phyloP scores from a whole-genome alignment of 768 basidiomycete species.

The Trichaptum fuscoviolaceum region DNA sequence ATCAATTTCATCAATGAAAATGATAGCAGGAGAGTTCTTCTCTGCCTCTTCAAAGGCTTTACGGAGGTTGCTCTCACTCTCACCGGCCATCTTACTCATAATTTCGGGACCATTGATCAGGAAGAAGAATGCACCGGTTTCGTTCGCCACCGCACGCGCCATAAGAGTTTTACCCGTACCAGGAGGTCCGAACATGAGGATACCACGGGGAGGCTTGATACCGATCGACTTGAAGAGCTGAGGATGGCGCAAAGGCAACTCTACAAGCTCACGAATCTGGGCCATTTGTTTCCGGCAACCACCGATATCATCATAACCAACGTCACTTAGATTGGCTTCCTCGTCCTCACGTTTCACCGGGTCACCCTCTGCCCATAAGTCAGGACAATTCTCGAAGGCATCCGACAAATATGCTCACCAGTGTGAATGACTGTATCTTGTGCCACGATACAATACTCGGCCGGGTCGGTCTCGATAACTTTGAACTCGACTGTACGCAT shows the following conservation, averaged over 20 bases:
- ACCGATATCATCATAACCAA: slow-evolving; percentile 99
- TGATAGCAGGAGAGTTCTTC: slow-evolving; percentile 99
- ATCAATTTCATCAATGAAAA: slow-evolving; percentile 99
- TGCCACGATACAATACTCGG: slow-evolving; percentile 98
- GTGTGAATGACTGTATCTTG: slow-evolving; percentile 98
- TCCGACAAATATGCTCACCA: slow-evolving; percentile 34
- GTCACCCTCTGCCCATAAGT: slow-evolving; percentile 72
- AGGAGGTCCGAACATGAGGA: slow-evolving; percentile 97
- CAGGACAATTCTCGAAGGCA: slow-evolving; percentile 8
- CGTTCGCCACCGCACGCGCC: slow-evolving; percentile 99
- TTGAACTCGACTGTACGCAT: slow-evolving; percentile 99
- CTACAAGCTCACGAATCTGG: slow-evolving; percentile 98
- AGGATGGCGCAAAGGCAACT: slow-evolving; percentile 95
- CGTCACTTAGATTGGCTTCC: slow-evolving; percentile 92
- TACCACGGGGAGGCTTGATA: slow-evolving; percentile 99
- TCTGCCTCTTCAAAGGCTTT: slow-evolving; percentile 99
- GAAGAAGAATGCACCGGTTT: slow-evolving; percentile 99
- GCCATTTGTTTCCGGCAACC: slow-evolving; percentile 99
- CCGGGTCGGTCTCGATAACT: slow-evolving; percentile 95
- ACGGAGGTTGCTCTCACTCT: slow-evolving; percentile 93
- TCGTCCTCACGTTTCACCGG: slow-evolving; percentile 99
- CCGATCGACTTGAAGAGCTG: slow-evolving; percentile 99
- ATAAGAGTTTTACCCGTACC: slow-evolving; percentile 99
- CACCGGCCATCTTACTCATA: slow-evolving; percentile 99
- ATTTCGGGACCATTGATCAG: slow-evolving; percentile 99